These are phyloP conservation scores for Pythium volutum DNA, from an alignment of 352 stramenopile species.

Conservation along the genomic window DNA sequence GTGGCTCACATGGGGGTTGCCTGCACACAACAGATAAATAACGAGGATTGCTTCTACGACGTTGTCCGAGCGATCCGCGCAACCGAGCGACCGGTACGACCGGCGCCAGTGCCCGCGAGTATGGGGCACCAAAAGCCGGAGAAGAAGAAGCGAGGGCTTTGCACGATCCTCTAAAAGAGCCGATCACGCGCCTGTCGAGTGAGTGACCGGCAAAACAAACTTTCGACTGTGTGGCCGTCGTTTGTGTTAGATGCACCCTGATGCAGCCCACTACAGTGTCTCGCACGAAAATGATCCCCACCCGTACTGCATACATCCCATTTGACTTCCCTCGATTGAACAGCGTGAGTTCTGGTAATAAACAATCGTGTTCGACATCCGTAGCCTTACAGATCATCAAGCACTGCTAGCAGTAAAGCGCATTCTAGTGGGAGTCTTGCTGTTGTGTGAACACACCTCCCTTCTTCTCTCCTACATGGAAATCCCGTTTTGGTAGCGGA, in stretches of 20 bases:
- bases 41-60: slow-evolving; percentile 90
- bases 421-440: too few relatives aligned
- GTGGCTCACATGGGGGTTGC: neutral
- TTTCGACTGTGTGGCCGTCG: slow-evolving; percentile 3
- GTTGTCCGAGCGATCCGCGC: slow-evolving; percentile 87
- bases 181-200: neutral
- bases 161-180: slow-evolving; percentile 38
- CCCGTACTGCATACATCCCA: slow-evolving; percentile 8
- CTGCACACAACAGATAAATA: slow-evolving; percentile 59
- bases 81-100: slow-evolving; percentile 51
- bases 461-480: slow-evolving; percentile 37
- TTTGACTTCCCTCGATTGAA: slow-evolving; percentile 8
- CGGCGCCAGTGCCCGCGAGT: slow-evolving; percentile 1
- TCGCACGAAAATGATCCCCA: neutral
- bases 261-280: neutral
- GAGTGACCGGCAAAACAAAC: neutral
- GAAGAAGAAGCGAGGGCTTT: slow-evolving; percentile 51
- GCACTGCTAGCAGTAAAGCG: too few relatives aligned
- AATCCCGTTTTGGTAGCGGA: slow-evolving; percentile 68
- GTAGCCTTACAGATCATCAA: neutral
- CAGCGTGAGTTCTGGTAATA: slow-evolving; percentile 13
- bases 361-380: slow-evolving; percentile 11
- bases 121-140: slow-evolving; percentile 28
- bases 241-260: slow-evolving; percentile 7
- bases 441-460: too few relatives aligned